Evolutionary conservation across 257 asterid genomes (phyloP), one percentile per base, ranked within the genome.

Genomic region (Ajuga chamaepitys): DNA sequence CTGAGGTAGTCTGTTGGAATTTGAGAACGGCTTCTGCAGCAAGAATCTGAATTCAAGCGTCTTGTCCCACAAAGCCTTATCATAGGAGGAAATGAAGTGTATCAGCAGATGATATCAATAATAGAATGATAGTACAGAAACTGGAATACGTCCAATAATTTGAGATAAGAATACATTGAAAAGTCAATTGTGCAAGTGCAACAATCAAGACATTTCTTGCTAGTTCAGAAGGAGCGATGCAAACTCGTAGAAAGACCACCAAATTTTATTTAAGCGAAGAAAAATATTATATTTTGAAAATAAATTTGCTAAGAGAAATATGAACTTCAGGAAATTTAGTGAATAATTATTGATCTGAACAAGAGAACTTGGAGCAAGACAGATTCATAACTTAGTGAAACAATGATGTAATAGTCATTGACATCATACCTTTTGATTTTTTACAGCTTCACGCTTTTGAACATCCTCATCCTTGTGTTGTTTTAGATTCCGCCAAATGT

Each of bases 31-130:
- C 66, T 85, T 94, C 76, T 94, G 97, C 75, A 94, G 83, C 93
- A 86, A 80, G 87, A 90, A 84, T 78, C 99, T 85, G 72, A 86
- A 64, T 70, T 94, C 99, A 22, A 94, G 99, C 38, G 93, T 61
- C 95, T 86, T 94, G 77, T 94, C 95, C 96, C 99, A 94, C 20
- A 94, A 90, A 70, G 88, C 91, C 99, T 94, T 71, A 69, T 67
- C 72, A 82, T 30, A 50, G 26, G 66, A 48, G 22, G 37, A 48
- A 60, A 55, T 14, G 30, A 24, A 58, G 41, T 21, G 28, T 64
- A 58, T 75, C 66, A 84, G 72, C 75, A 48, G 14, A 54, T 17
- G 50, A 59, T 61, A 56, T 20, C 25, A 62, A 21, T 46, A 62
- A 14, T 25, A 66, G 53, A 18, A 72, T 22, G 37, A 68, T 4